Conservation (phyloP, 257 asterid genomes). For the Osmanthus fragrans region DNA sequence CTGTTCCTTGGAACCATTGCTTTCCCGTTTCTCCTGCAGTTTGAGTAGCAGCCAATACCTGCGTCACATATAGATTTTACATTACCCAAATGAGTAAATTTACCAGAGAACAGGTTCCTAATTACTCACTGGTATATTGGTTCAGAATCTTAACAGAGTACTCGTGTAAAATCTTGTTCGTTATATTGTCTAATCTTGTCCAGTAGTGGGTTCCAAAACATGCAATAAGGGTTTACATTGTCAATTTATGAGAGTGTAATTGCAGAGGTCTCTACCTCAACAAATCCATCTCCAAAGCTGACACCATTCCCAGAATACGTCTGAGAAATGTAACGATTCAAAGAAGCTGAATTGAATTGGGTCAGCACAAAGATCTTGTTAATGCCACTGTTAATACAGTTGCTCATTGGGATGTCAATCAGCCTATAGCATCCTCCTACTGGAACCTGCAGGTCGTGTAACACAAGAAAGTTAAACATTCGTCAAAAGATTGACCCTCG, state of each 20-base stretch:
- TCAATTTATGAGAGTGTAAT: not conserved
- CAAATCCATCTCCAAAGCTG: constrained; percentile 88
- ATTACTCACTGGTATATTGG: too few species aligned
- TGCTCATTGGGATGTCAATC: constrained; percentile 96
- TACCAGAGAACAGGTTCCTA: not conserved
- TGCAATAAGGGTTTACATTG: not conserved
- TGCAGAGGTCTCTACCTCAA: constrained; percentile 55
- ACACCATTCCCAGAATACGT: constrained; percentile 90
- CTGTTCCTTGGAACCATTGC: constrained; percentile 94
- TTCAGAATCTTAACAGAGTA: not conserved
- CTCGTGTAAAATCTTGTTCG: not conserved
- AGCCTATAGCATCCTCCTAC: constrained; percentile 93
- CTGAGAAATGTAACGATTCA: constrained; percentile 89
- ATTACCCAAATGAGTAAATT: not conserved
- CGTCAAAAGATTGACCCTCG: not conserved
- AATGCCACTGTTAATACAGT: constrained; percentile 91
- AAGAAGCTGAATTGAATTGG: constrained; percentile 87
- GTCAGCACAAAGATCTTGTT: constrained; percentile 93
- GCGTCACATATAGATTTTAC: not conserved
- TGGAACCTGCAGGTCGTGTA: constrained; percentile 60
- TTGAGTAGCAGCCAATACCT: constrained; percentile 97
- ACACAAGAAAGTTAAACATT: constrained; percentile 13
- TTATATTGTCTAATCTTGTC: not conserved
- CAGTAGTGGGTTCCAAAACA: not conserved
- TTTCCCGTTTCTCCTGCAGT: constrained; percentile 86